phyloP scores from a whole-genome alignment of 108 stramenopile species.

The Epipyxis sp. region DNA sequence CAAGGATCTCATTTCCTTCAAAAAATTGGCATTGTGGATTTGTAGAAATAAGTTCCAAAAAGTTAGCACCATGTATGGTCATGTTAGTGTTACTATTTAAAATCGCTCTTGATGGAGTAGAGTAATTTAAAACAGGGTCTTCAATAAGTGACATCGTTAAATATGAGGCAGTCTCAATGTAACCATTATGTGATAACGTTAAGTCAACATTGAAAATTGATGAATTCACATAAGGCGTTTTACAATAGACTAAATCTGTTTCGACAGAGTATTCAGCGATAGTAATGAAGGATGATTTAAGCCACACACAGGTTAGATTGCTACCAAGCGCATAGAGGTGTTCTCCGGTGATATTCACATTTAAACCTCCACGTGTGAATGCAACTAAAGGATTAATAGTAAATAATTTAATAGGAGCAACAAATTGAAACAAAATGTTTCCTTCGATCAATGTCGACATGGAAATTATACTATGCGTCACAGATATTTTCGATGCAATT shows the following conservation, averaged over 20 bases:
- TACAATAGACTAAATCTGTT: not conserved
- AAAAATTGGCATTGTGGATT: slow-evolving; percentile 2
- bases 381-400: not conserved
- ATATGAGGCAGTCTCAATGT: not conserved
- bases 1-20: not conserved
- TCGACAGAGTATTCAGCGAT: too few species aligned
- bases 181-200: not conserved
- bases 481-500: too few species aligned
- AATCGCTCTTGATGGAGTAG: not conserved
- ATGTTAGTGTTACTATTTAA: not conserved
- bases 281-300: not conserved
- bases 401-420: not conserved
- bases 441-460: too few species aligned
- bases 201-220: not conserved
- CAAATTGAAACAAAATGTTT: not conserved
- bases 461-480: too few species aligned
- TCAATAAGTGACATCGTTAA: not conserved
- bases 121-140: not conserved
- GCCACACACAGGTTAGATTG: not conserved
- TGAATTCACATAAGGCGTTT: not conserved
- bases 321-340: not conserved
- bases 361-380: too few species aligned
- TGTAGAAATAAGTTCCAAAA: not conserved
- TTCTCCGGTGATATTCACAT: not conserved
- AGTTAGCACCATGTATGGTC: not conserved